Conservation (phyloP, 1,284 basidiomycete species). For the Apiotrichum brassicae region DNA sequence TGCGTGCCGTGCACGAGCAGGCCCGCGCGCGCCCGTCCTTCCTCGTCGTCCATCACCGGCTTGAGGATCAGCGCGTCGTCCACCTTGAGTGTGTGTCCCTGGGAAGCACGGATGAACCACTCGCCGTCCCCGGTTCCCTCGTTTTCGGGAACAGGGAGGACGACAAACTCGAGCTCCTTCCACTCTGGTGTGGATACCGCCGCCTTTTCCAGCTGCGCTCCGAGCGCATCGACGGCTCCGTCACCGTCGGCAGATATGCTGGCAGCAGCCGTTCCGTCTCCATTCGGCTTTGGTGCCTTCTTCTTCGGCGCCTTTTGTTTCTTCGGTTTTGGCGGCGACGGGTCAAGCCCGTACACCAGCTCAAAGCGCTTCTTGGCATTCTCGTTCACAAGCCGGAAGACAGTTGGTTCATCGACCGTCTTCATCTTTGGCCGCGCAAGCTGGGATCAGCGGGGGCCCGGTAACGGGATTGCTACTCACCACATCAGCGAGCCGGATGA, state of each 20-base stretch:
- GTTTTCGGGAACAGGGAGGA: conserved; percentile 12
- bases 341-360: conserved; percentile 57
- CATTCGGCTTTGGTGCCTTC: conserved; percentile 12
- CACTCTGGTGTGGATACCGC: not conserved
- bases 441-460: conserved; percentile 36
- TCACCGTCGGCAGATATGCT: too few relatives aligned
- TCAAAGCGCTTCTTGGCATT: conserved; percentile 75
- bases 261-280: too few relatives aligned
- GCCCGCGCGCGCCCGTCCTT: conserved; percentile 28
- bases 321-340: conserved; percentile 33
- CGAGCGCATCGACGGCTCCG: conserved; percentile 5
- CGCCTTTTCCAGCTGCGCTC: not conserved
- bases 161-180: conserved; percentile 28
- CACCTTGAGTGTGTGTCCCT: conserved; percentile 82
- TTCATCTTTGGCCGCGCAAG: conserved; percentile 54
- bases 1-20: conserved; percentile 44
- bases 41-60: conserved; percentile 29
- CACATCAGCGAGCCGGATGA: conserved; percentile 63
- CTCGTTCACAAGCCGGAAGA: conserved; percentile 65
- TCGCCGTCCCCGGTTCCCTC: conserved; percentile 22
- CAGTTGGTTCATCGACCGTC: conserved; percentile 53
- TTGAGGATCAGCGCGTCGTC: conserved; percentile 54
- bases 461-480: conserved; percentile 51
- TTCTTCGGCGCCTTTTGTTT: conserved; percentile 18
- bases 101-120: conserved; percentile 88